phyloP scores from a whole-genome alignment of 169 alveolate species.

The Plasmodium gonderi region DNA sequence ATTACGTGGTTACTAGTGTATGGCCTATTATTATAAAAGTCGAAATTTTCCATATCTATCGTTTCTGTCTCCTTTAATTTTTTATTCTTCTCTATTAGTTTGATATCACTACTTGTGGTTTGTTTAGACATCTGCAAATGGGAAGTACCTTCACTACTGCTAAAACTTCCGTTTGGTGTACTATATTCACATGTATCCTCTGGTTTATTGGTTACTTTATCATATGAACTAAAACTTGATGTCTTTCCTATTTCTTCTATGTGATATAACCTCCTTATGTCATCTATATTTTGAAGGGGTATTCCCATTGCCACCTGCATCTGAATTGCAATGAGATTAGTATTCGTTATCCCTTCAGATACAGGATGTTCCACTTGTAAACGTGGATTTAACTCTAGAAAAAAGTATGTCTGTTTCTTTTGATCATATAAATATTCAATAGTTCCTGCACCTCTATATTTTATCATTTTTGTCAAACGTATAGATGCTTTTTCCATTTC shows the following conservation, averaged over 20 bases:
- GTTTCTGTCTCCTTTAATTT: no score
- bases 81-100: background rate
- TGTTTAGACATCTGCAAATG: no score
- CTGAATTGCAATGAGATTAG: slow-evolving; percentile 88
- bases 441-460: slow-evolving; percentile 93
- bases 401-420: slow-evolving; percentile 84
- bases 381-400: slow-evolving; percentile 92
- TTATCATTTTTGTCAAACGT: slow-evolving; percentile 90
- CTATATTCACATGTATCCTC: slow-evolving; percentile 20
- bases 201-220: background rate
- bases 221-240: background rate
- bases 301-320: slow-evolving; percentile 90
- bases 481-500: slow-evolving; percentile 92
- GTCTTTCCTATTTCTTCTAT: slow-evolving; percentile 17
- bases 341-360: slow-evolving; percentile 93
- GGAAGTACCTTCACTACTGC: background rate
- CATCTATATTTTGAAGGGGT: slow-evolving; percentile 86
- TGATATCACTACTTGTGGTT: no score
- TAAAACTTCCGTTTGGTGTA: background rate
- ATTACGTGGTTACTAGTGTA: slow-evolving; percentile 79
- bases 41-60: slow-evolving; percentile 66
- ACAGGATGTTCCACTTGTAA: slow-evolving; percentile 96
- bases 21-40: slow-evolving; percentile 67
- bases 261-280: slow-evolving; percentile 79
- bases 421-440: slow-evolving; percentile 93